A percentile compares a stretch with the other conserved stretches of the same genome.
phyloP scores from a whole-genome alignment of 495 filamentous ascomycete genomes.

The Xylaria acuta region DNA sequence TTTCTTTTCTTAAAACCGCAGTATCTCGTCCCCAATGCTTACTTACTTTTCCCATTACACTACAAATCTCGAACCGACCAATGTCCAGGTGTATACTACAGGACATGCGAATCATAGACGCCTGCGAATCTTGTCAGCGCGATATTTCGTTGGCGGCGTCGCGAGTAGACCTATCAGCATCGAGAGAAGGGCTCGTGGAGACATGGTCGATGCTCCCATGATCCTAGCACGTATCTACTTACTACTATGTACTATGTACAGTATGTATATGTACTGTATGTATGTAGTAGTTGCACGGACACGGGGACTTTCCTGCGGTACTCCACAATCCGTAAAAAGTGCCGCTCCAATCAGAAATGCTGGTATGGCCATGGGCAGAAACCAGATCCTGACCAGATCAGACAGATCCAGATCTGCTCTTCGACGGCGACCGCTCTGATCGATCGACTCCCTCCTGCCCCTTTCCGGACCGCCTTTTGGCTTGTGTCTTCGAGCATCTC shows the following conservation, averaged over 20 bases:
- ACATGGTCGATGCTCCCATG: not conserved
- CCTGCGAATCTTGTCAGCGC: not conserved
- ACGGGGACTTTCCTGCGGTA: too few species aligned
- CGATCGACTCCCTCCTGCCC: not conserved
- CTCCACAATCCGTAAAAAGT: conserved; percentile 12
- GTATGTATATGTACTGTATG: too few species aligned
- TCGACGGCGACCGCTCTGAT: not conserved
- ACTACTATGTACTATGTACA: too few species aligned
- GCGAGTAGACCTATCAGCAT: not conserved
- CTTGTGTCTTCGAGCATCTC: not conserved
- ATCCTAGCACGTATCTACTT: not conserved
- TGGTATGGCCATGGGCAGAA: not conserved
- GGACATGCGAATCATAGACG: too few species aligned
- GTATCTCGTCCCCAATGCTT: too few species aligned
- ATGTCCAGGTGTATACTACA: too few species aligned
- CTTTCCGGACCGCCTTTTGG: not conserved
- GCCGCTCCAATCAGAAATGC: conserved; percentile 3
- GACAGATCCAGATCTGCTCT: not conserved
- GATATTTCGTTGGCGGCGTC: not conserved
- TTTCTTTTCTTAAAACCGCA: too few species aligned
- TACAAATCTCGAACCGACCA: not conserved
- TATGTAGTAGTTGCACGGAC: too few species aligned
- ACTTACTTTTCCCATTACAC: too few species aligned
- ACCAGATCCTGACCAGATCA: too few species aligned
- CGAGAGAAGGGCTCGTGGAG: not conserved